phyloP scores from a whole-genome alignment of 106 monocot species.

The Iris macrosiphon region DNA sequence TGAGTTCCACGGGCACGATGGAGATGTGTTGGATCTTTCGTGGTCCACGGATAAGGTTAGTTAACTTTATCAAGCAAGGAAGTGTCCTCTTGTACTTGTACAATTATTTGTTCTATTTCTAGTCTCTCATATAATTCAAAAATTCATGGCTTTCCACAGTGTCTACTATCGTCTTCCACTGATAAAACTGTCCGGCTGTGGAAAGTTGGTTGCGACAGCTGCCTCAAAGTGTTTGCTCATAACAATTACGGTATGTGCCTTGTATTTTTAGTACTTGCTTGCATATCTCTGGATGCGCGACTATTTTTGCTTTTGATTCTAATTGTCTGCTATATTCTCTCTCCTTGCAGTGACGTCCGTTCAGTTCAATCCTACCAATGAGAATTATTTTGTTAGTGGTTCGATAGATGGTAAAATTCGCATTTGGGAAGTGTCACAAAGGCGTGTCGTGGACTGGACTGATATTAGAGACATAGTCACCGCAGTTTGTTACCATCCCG shows the following conservation, averaged over 20 bases:
- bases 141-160: conserved; percentile 28
- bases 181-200: conserved; percentile 88
- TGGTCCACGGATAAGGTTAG: conserved; percentile 76
- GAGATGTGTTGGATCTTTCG: conserved; percentile 73
- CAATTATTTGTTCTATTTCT: not conserved
- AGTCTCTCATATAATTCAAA: not conserved
- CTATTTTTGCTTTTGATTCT: not conserved
- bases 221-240: conserved; percentile 74
- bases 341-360: conserved; percentile 74
- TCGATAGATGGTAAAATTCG: conserved; percentile 93
- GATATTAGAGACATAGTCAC: conserved; percentile 76
- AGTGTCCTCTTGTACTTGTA: too few relatives aligned
- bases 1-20: conserved; percentile 70
- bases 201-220: conserved; percentile 56
- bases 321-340: not conserved
- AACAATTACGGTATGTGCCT: conserved; percentile 60
- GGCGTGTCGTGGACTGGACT: conserved; percentile 67
- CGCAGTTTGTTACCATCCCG: conserved; percentile 56
- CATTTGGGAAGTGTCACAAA: conserved; percentile 55
- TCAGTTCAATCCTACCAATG: conserved; percentile 75
- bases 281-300: not conserved
- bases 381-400: conserved; percentile 78
- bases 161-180: conserved; percentile 65
- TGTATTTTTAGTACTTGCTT: not conserved
- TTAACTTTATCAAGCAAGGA: conserved; percentile 2